Conservation (phyloP, 495 filamentous ascomycete genomes). For the Aspergillus panamensis region DNA sequence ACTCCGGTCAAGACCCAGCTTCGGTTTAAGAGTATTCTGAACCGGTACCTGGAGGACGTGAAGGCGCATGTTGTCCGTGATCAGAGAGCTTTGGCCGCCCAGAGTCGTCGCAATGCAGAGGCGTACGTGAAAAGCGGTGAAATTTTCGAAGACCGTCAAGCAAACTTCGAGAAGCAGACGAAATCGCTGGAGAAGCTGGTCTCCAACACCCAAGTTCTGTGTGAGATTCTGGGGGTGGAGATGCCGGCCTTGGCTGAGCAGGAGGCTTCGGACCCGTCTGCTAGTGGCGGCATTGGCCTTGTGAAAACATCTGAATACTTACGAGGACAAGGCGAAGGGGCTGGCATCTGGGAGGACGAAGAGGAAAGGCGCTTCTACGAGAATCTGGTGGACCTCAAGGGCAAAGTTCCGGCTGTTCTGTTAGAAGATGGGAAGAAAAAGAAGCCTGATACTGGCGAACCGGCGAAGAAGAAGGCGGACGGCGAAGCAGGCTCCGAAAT, state of each 20-base stretch:
- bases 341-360: conserved; percentile 99
- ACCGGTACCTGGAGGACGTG: conserved; percentile 89
- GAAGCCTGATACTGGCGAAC: conserved; percentile 70
- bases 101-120: conserved; percentile 92
- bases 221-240: conserved; percentile 82
- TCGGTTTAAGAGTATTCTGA: conserved; percentile 83
- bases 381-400: conserved; percentile 90
- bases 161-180: conserved; percentile 88
- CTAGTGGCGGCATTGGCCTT: conserved; percentile 80
- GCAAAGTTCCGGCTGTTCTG: conserved; percentile 88
- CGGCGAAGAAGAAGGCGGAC: conserved; percentile 53
- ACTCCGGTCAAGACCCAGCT: conserved; percentile 72
- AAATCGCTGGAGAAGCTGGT: conserved; percentile 91
- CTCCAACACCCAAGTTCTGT: conserved; percentile 84
- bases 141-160: conserved; percentile 96
- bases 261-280: conserved; percentile 58
- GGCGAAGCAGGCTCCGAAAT: conserved; percentile 29
- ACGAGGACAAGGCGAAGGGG: conserved; percentile 81
- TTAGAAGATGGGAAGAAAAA: conserved; percentile 96
- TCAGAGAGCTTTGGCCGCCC: conserved; percentile 76
- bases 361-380: conserved; percentile 98
- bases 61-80: conserved; percentile 84
- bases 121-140: conserved; percentile 98
- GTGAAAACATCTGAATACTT: conserved; percentile 93
- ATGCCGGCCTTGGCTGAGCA: conserved; percentile 92